Conservation (phyloP, 2,329 filamentous ascomycete genomes). For the Chrysoporthe puriensis region DNA sequence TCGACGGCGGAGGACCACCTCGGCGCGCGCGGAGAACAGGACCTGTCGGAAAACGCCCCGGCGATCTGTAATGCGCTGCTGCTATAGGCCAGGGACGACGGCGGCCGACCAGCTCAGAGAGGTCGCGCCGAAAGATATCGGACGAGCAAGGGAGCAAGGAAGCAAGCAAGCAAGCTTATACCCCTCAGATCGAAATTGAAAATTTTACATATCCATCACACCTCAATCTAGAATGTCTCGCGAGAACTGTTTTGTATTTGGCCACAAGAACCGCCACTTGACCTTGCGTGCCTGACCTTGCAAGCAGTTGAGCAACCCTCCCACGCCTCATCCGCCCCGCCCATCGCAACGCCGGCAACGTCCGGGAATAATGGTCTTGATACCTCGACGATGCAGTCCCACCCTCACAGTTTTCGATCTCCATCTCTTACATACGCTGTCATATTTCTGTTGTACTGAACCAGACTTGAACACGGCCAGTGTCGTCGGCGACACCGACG, state of each 20-base stretch:
- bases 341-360: background rate
- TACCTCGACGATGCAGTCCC: background rate
- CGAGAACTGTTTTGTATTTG: no score
- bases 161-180: background rate
- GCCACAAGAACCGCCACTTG: no score
- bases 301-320: no score
- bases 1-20: background rate
- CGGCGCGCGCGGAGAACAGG: background rate
- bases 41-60: background rate
- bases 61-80: background rate
- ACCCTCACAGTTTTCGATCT: background rate
- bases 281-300: no score
- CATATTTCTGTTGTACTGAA: background rate
- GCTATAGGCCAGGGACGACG: background rate
- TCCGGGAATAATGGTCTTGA: background rate
- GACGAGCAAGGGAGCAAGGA: background rate
- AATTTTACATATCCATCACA: background rate
- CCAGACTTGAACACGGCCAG: background rate
- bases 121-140: background rate
- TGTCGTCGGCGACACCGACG: constrained; percentile 13
- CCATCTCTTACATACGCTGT: background rate
- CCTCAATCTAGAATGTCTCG: background rate
- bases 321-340: no score
- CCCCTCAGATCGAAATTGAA: background rate
- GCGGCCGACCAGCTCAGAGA: background rate